These are phyloP conservation scores for Spizellomyces sp. DNA, from an alignment of 192 early-diverging fungal species.

Conservation along the genomic window DNA sequence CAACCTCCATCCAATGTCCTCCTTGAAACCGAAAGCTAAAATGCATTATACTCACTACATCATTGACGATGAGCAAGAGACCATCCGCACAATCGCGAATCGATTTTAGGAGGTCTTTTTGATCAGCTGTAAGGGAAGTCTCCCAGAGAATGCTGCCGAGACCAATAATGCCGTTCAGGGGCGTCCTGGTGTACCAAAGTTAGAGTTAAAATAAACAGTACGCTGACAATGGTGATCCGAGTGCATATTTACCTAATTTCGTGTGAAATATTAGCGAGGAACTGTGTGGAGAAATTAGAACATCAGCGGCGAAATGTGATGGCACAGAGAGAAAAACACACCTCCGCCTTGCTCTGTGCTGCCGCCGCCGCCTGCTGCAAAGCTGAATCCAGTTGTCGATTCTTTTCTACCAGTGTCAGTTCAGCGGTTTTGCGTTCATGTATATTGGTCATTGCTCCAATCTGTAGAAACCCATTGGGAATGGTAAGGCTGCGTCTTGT, in stretches of 20 bases:
- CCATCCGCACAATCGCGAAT: conserved; percentile 31
- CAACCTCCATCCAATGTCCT: neutral
- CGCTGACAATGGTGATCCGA: too few relatives aligned
- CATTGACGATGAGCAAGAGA: conserved; percentile 31
- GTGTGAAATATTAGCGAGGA: conserved; percentile 18
- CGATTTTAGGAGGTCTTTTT: conserved; percentile 15
- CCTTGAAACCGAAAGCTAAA: neutral
- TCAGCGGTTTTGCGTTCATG: conserved; percentile 2
- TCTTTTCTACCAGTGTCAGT: conserved; percentile 18
- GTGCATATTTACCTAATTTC: conserved; percentile 10
- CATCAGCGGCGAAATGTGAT: neutral
- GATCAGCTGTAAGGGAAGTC: conserved; percentile 22
- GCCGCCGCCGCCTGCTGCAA: conserved; percentile 16
- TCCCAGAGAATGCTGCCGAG: conserved; percentile 20
- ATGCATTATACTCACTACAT: conserved; percentile 22
- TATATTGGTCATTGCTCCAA: conserved; percentile 7
- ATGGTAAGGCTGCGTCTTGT: neutral
- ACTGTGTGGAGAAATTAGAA: neutral
- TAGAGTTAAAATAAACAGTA: neutral
- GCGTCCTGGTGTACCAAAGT: conserved; percentile 1
- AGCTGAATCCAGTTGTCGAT: conserved; percentile 18
- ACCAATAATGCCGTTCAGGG: conserved; percentile 17
- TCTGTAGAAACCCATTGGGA: too few relatives aligned
- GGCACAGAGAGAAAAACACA: neutral
- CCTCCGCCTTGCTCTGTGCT: conserved; percentile 1